These are phyloP conservation scores for Paecilomyces niveus DNA, from an alignment of 2,329 filamentous ascomycete genomes.

Conservation along the genomic window DNA sequence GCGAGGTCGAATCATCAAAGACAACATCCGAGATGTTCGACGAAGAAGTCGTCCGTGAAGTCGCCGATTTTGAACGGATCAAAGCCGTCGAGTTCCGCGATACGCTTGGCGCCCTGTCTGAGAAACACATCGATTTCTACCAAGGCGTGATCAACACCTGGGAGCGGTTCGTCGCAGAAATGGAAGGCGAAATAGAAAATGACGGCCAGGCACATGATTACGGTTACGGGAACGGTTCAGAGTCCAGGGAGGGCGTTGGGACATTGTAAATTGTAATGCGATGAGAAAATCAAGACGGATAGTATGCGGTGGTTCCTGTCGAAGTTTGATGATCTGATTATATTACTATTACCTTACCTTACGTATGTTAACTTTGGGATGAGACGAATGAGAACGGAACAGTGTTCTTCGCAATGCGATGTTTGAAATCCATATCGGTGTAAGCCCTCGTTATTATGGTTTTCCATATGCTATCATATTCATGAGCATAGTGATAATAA, in stretches of 20 bases:
- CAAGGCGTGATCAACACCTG: constrained; percentile 71
- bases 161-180: constrained; percentile 83
- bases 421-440: neutral
- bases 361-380: neutral
- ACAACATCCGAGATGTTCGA: constrained; percentile 88
- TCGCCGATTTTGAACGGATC: constrained; percentile 91
- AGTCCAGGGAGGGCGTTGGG: neutral
- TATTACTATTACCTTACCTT: neutral
- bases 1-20: constrained; percentile 81
- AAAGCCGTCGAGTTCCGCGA: constrained; percentile 88
- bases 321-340: neutral
- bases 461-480: neutral
- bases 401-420: neutral
- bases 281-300: neutral
- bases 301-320: neutral
- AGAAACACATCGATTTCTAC: constrained; percentile 84
- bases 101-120: constrained; percentile 74
- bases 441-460: too few relatives aligned
- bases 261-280: neutral
- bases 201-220: constrained; percentile 15
- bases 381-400: neutral
- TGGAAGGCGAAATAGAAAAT: constrained; percentile 57
- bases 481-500: neutral
- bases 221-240: constrained; percentile 7
- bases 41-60: constrained; percentile 89